Percentiles rank a stretch among this genome's conserved stretches.
Evolutionary conservation across 495 filamentous ascomycete genomes (phyloP).

Genomic region (Talaromyces proteolyticus): DNA sequence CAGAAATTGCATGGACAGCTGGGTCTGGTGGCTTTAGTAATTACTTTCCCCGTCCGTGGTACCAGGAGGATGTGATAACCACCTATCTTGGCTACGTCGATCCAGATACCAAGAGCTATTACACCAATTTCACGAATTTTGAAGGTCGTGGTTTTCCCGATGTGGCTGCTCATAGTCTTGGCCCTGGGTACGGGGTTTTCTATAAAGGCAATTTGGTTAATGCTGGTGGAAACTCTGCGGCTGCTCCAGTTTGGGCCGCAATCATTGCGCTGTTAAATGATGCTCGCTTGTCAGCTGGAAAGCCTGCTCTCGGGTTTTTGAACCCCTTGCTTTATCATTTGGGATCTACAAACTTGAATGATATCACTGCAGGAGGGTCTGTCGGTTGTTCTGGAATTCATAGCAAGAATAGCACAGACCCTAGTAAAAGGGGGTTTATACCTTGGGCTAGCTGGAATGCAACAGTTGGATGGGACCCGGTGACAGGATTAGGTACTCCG

Average conservation of each 20-base stretch:
- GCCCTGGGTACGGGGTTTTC: slow-evolving; percentile 40
- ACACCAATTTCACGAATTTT: slow-evolving; percentile 44
- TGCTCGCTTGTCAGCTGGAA: slow-evolving; percentile 47
- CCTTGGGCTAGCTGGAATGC: slow-evolving; percentile 45
- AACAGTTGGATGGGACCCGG: slow-evolving; percentile 54
- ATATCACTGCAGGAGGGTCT: slow-evolving; percentile 54
- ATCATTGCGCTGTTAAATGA: slow-evolving; percentile 65
- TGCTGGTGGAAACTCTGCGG: slow-evolving; percentile 58
- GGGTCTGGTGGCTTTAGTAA: slow-evolving; percentile 65
- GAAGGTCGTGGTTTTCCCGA: slow-evolving; percentile 70
- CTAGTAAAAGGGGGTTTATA: slow-evolving; percentile 15
- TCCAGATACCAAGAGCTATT: slow-evolving; percentile 40
- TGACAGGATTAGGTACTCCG: slow-evolving; percentile 53
- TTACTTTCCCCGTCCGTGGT: slow-evolving; percentile 53
- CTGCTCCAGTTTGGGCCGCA: slow-evolving; percentile 58
- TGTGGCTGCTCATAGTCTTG: slow-evolving; percentile 55
- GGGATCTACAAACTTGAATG: slow-evolving; percentile 49
- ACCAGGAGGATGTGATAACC: slow-evolving; percentile 52
- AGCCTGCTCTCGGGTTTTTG: slow-evolving; percentile 60
- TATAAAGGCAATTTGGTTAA: slow-evolving; percentile 44
- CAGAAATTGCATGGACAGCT: slow-evolving; percentile 52
- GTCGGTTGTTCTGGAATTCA: slow-evolving; percentile 56
- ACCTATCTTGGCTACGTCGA: slow-evolving; percentile 48
- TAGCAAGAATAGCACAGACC: slow-evolving; percentile 27
- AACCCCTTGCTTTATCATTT: slow-evolving; percentile 67